Evolutionary conservation across 495 filamentous ascomycete species (phyloP).

Genomic region (Penicillium chermesinum): DNA sequence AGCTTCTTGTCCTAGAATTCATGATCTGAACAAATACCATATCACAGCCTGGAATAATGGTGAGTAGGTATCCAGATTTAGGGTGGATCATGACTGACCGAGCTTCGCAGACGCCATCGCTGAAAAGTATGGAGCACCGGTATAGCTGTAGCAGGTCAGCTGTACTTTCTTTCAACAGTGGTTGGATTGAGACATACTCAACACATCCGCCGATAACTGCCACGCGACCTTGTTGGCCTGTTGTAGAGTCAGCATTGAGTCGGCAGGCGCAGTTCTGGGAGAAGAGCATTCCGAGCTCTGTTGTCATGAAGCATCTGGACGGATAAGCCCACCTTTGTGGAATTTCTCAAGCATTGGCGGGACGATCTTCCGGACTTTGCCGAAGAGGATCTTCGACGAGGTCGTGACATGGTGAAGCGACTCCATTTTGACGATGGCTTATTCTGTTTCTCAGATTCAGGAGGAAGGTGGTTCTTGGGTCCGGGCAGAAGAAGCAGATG

Average conservation of each 20-base stretch:
- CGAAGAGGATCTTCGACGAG: constrained; percentile 66
- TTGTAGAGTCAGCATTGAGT: too few relatives aligned
- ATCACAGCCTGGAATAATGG: constrained; percentile 56
- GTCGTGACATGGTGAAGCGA: constrained; percentile 46
- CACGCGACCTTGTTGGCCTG: constrained; percentile 87
- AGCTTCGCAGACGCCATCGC: constrained; percentile 91
- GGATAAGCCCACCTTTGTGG: constrained; percentile 70
- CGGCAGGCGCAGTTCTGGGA: too few relatives aligned
- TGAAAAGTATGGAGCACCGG: constrained; percentile 95
- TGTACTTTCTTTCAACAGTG: too few relatives aligned
- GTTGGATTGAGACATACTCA: constrained; percentile 66
- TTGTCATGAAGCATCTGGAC: not conserved
- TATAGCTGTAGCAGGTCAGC: constrained; percentile 57
- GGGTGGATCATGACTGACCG: constrained; percentile 31
- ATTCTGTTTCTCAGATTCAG: not conserved
- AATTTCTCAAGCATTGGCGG: constrained; percentile 94
- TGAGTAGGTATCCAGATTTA: not conserved
- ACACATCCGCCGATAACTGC: constrained; percentile 92
- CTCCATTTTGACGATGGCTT: constrained; percentile 32
- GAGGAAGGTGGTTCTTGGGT: constrained; percentile 7
- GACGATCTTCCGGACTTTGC: constrained; percentile 82
- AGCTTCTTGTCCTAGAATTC: not conserved
- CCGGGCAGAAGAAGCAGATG: too few relatives aligned
- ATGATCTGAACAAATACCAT: constrained; percentile 49
- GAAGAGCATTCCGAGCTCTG: too few relatives aligned